Evolutionary conservation across 192 early-diverging fungal species (phyloP).

Genomic region (Mortierella alpina): DNA sequence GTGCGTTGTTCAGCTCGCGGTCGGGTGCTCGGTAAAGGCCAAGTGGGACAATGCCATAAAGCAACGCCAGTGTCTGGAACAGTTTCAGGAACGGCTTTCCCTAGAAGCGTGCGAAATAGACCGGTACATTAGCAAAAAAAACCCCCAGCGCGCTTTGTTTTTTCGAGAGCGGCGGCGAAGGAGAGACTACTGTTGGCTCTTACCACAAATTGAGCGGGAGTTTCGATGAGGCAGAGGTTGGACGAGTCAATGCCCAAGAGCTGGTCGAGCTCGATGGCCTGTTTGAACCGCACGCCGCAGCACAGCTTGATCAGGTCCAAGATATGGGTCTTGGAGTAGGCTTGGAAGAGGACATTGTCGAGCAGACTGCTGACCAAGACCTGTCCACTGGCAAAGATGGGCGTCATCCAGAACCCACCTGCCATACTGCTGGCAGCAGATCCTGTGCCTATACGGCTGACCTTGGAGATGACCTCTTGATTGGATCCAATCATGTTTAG

Average conservation of each 20-base stretch:
- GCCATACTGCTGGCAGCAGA: background rate
- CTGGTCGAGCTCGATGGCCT: conserved; percentile 45
- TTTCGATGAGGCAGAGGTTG: conserved; percentile 33
- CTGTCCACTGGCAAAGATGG: conserved; percentile 73
- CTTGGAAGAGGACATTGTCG: conserved; percentile 64
- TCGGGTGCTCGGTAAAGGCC: conserved; percentile 61
- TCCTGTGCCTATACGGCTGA: background rate
- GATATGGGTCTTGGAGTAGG: conserved; percentile 67
- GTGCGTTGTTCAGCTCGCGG: conserved; percentile 62
- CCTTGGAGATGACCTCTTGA: background rate
- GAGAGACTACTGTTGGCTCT: background rate
- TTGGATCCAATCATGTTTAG: conserved; percentile 38
- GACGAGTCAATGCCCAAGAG: conserved; percentile 49
- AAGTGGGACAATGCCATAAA: conserved; percentile 66
- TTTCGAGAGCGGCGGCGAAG: background rate
- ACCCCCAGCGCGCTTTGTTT: background rate
- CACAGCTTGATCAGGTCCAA: conserved; percentile 70
- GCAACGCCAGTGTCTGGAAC: conserved; percentile 61
- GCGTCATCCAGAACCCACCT: conserved; percentile 53
- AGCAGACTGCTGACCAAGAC: conserved; percentile 68
- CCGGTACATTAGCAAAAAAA: background rate
- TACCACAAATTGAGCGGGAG: conserved; percentile 28
- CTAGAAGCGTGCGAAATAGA: background rate
- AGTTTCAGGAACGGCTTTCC: conserved; percentile 62
- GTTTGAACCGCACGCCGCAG: conserved; percentile 66